Conservation (phyloP, 345 rosid species). For the Noccaea caerulescens region DNA sequence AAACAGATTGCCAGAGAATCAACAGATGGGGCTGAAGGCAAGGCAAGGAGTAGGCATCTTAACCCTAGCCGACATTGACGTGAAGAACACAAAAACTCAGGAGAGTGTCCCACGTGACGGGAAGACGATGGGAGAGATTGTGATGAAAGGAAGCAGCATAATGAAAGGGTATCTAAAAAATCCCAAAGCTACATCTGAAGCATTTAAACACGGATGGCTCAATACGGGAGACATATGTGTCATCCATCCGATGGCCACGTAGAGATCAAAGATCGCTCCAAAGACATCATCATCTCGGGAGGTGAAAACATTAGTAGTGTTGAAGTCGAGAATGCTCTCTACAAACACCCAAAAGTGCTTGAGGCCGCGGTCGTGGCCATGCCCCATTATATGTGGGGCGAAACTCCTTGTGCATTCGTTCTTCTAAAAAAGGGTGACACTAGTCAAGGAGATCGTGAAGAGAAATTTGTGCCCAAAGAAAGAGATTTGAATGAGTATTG, state of each 20-base stretch:
- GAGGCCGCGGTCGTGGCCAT: conserved; percentile 67
- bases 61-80: conserved; percentile 51
- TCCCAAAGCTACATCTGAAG: conserved; percentile 51
- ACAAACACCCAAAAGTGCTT: conserved; percentile 48
- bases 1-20: conserved; percentile 29
- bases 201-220: conserved; percentile 65
- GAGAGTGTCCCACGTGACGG: conserved; percentile 60
- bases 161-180: conserved; percentile 65
- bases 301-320: conserved; percentile 73
- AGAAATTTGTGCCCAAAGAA: conserved; percentile 34
- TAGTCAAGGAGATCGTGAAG: not conserved
- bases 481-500: conserved; percentile 49
- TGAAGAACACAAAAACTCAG: conserved; percentile 57
- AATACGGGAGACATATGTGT: conserved; percentile 66
- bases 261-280: conserved; percentile 67
- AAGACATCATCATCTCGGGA: conserved; percentile 67
- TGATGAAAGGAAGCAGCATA: conserved; percentile 55
- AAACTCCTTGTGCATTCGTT: conserved; percentile 64
- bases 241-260: conserved; percentile 52
- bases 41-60: conserved; percentile 46
- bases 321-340: conserved; percentile 58
- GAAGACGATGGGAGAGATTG: conserved; percentile 59
- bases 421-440: conserved; percentile 30
- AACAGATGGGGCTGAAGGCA: conserved; percentile 31
- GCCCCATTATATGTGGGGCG: conserved; percentile 66